Base-by-base conservation (phyloP, 148 eudicot genomes). In the Nepenthes gracilis region DNA sequence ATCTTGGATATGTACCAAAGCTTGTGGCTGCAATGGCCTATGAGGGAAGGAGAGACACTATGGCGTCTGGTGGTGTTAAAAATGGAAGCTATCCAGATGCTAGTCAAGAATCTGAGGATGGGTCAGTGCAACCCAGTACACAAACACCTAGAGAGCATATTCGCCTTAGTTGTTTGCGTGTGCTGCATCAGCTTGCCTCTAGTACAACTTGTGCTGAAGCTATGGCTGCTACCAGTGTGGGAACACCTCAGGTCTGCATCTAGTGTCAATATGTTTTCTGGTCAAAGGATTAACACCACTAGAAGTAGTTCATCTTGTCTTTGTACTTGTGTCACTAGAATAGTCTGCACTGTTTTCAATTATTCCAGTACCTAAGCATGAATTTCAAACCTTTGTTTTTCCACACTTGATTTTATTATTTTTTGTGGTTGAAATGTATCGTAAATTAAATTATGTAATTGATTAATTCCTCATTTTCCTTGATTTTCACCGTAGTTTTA, bases 151-250 rank as follows among this genome's bases (percentile, higher is more conserved):
- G 90, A 78, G 96, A 93, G 77, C 91, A 82, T 69, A 94, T 93
- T 48, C 96, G 99, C 32, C 89, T 93, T 53, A 93, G 99, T 81
- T 88, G 99, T 74, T 75, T 93, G 74, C 91, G 99, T 59, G 96
- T 93, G 38, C 68, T 93, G 55, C 99, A 93, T 83, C 99, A 93
- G 74, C 95, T 93, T 74, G 99, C 99, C 48, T 89, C 92, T 56
- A 93, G 99, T 76, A 93, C 99, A 61, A 89, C 85, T 13, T 93
- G 99, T 79, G 99, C 99, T 36, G 99, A 93, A 84, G 99, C 99
- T 60, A 86, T 93, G 99, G 99, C 99, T 64, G 99, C 99, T 5
- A 93, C 99, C 45, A 93, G 99, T 77, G 95, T 68, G 5, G 99
- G 99, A 50, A 86, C 99, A 62, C 95, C 99, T 67, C 96, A 89